Conservation (phyloP, 2,329 filamentous ascomycete genomes). For the Myriosclerotinia curreyana region DNA sequence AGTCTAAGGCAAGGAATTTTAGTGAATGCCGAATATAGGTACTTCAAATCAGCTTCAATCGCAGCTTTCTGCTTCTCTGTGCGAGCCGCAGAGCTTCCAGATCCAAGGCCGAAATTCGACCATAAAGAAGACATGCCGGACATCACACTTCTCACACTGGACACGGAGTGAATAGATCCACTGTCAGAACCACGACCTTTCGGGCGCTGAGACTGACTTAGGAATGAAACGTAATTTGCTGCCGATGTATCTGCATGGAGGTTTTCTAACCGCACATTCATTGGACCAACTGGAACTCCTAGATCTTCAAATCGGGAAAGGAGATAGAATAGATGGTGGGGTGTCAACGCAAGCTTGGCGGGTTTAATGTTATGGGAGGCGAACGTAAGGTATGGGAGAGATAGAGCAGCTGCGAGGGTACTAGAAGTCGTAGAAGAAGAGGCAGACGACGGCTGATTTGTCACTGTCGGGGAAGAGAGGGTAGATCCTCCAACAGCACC, state of each 20-base stretch:
- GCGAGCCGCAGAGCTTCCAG: constrained; percentile 75
- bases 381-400: constrained; percentile 80
- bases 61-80: constrained; percentile 87
- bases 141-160: constrained; percentile 95
- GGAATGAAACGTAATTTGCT: constrained; percentile 93
- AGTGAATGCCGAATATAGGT: constrained; percentile 96
- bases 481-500: constrained; percentile 50
- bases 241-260: constrained; percentile 83
- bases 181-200: constrained; percentile 78
- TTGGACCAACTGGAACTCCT: constrained; percentile 84
- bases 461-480: constrained; percentile 46
- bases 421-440: constrained; percentile 65
- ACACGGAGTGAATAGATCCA: constrained; percentile 91
- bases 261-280: constrained; percentile 94
- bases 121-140: constrained; percentile 93
- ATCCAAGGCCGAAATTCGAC: constrained; percentile 80
- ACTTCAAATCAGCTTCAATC: constrained; percentile 83
- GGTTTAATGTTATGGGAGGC: constrained; percentile 83
- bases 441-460: constrained; percentile 59
- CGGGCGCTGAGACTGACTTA: constrained; percentile 77
- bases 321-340: constrained; percentile 95
- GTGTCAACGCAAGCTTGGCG: constrained; percentile 86
- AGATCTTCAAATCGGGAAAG: constrained; percentile 94
- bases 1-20: constrained; percentile 92
- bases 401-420: constrained; percentile 79